Evolutionary conservation across 192 early-diverging fungal species (phyloP), one percentile per base, ranked within the genome.

Genomic region (Coemansia sp.): DNA sequence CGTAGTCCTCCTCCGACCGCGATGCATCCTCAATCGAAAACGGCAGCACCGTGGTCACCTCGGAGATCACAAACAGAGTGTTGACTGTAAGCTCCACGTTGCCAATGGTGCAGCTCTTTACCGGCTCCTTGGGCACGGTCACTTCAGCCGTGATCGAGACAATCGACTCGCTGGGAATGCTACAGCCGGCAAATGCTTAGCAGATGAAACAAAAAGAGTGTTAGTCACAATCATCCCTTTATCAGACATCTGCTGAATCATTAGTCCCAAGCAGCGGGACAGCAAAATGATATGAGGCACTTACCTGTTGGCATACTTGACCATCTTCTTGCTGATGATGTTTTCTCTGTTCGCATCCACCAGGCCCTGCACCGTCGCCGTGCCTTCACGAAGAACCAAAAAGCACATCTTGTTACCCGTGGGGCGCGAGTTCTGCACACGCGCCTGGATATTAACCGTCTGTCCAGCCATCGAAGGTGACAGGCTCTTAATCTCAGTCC

Each of bases 21-120:
- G 90, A 85, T 26, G 96, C 96, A 76, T 98, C 95, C 74, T 96
- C 96, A 15, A 98, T 66, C 16, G 90, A 86, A 81, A 98, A 98
- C 7, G 98, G 94, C 65, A 99, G 87, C 60, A 90, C 87, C 4
- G 74, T 87, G 57, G 83, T 66, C 65, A 91, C 89, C 59, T 90
- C 88, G 68, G 91, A 91, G 65, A 89, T 87, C 54, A 95, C 85
- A 82, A 80, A 77, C 62, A 94, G 85, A 83, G 88, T 90, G 41
- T 76, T 69, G 71, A 99, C 90, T 18, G 85, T 84, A 61, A 99
- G 87, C 81, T 99, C 98, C n/a, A 91, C 91, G 73, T 94, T 88
- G 66, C 92, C 91, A 9, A 99, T 88, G 41, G 94, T 95, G 80
- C 96, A 98, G 72, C 90, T 90, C 83, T 93, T 92, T 67, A 99